Evolutionary conservation across 1,139 yeast species (phyloP), one percentile per base, ranked within the genome.

Genomic region (Yamadazyma trypodendri): DNA sequence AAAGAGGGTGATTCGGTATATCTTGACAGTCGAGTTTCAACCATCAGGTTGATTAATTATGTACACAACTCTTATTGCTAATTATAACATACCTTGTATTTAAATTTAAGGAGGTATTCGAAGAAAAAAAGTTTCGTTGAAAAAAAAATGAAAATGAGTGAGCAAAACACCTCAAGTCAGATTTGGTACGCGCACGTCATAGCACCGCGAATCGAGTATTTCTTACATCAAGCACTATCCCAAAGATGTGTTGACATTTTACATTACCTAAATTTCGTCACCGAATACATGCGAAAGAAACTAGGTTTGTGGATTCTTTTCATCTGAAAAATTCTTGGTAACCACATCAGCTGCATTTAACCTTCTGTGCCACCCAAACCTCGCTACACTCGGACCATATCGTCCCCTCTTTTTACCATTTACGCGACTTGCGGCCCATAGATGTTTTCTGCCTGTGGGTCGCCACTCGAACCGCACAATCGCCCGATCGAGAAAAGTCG

Each of bases 81-180:
- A 10, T 23, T 10, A 17, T 28, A 24, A 32, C 35, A 32, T 32
- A 32, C 35, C 35, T 32, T 32, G 17, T 32, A 13, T n/a, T 24
- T 32, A 14, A 32, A 32, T 25, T 34, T 28, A 34, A 34, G 36
- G 36, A 34, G 36, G 35, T 32, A 27, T 20, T 16, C 23, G 32
- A 29, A 28, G 36, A 28, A 28, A 37, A 35, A 40, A 40, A 40
- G 36, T 25, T 40, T 38, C 41, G 41, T 40, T 37, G 42, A 41
- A 36, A 28, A 32, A 25, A 29, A 24, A 23, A 30, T 28, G 39
- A 38, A 41, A 41, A 41, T 35, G 44, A 41, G 44, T 41, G 44
- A 41, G 44, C 44, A 41, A 41, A 37, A 28, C 8, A 16, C 25
- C 29, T 27, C 29, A 27, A 11, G 20, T 11, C 10, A 6, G 13